Base-by-base conservation (phyloP, 1,284 basidiomycete species). In the Sanguinoderma infundibulare region DNA sequence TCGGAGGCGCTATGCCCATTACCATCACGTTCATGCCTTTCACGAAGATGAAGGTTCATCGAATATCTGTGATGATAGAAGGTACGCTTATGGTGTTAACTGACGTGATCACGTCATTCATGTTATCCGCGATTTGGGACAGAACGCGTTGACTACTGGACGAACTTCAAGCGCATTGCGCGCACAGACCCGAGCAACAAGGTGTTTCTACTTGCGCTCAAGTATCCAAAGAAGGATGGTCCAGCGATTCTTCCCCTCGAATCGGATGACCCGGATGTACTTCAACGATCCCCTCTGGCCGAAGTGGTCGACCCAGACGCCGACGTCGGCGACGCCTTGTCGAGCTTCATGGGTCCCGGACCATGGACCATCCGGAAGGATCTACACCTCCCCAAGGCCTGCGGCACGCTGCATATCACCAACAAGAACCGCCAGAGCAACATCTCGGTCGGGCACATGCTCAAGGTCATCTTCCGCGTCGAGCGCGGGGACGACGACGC, bases 381-480 rank as follows among this genome's bases (percentile, higher is more conserved):
- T 38, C 68, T 92, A 54, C 76, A 77, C 39, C 74, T 92, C 0
- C 90, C 90, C 0, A 75, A 74, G 20, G 83, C 84, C 2, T 88
- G 87, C 73, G 58, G 75, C 55, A 54, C 74, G 39, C 70, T 98
- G 63, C 90, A 89, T 70, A 91, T 94, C 65, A 92, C 94, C 22
- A 95, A 93, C 71, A 90, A 89, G 74, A 94, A 95, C 75, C 84
- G 87, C 66, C 84, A 86, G 68, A 90, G 92, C 62, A 95, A 95
- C 71, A 89, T 98, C 66, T 78, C 83, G 17, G 84, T 98, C 30
- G 81, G 83, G 2, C 97, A 99, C 75, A 78, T 83, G 63, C 79
- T 99, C 64, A 95, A 95, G 78, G 83, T 96, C 51, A 83, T 92
- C 14, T 86, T 98, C 66, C 83, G 96, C 17, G 91, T 98, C 15